A percentile compares a stretch with the other conserved stretches of the same genome.
Conservation (phyloP, 495 filamentous ascomycete species). For the Penicillium bovifimosum region DNA sequence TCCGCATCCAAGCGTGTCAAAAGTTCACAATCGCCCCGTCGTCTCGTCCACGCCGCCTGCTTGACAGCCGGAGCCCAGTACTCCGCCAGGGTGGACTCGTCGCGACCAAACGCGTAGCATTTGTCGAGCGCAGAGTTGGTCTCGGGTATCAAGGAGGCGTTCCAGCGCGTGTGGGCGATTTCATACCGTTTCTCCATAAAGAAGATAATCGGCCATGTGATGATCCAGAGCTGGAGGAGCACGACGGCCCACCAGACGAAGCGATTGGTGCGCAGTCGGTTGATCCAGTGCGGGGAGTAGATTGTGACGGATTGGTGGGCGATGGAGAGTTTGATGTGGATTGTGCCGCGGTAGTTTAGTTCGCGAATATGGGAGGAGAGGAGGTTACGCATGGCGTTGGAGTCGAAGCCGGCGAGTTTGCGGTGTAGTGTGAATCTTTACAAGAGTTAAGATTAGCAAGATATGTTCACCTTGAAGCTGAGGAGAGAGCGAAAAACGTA, state of each 20-base stretch:
- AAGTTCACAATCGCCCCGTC: slow-evolving; percentile 9
- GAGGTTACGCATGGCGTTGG: slow-evolving; percentile 22
- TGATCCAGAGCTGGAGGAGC: slow-evolving; percentile 43
- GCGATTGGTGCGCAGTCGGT: slow-evolving; percentile 32
- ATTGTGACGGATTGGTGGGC: slow-evolving; percentile 30
- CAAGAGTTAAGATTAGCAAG: background rate
- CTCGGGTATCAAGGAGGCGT: slow-evolving; percentile 18
- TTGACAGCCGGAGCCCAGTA: slow-evolving; percentile 38
- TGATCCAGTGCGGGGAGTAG: slow-evolving; percentile 47
- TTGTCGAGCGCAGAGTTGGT: slow-evolving; percentile 8
- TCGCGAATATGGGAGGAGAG: slow-evolving; percentile 37
- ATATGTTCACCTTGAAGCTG: background rate
- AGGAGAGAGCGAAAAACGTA: slow-evolving; percentile 11
- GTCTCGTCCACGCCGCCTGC: slow-evolving; percentile 28
- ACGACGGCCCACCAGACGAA: slow-evolving; percentile 34
- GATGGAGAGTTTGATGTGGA: slow-evolving; percentile 18
- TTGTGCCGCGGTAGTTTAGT: slow-evolving; percentile 38
- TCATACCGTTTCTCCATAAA: slow-evolving; percentile 38
- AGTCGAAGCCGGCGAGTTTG: slow-evolving; percentile 31
- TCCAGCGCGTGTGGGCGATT: slow-evolving; percentile 30
- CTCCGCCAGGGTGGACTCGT: slow-evolving; percentile 27
- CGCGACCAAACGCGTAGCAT: slow-evolving; percentile 24
- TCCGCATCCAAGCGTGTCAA: slow-evolving; percentile 23
- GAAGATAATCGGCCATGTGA: slow-evolving; percentile 42
- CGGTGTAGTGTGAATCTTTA: slow-evolving; percentile 39